Evolutionary conservation across 148 eudicot genomes (phyloP).

Genomic region (Camellia sinensis): DNA sequence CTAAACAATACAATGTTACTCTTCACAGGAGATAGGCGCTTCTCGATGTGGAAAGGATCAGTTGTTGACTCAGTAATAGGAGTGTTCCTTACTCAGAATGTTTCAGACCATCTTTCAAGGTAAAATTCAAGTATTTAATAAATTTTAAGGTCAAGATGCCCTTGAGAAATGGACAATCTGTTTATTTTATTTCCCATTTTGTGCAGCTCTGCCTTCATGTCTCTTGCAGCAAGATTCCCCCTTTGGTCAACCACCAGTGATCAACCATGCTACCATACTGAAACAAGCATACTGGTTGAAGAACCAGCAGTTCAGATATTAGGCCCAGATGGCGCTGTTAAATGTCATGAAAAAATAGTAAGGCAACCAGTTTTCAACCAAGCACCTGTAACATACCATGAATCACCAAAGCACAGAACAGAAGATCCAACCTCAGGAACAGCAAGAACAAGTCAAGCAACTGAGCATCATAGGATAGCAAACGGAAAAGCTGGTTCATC

Average conservation of each 20-base stretch:
- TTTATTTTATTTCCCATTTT: slow-evolving; percentile 3
- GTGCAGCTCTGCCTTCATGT: slow-evolving; percentile 68
- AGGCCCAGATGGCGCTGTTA: slow-evolving; percentile 24
- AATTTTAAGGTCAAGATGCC: neutral
- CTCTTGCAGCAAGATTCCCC: slow-evolving; percentile 52
- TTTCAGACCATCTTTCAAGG: slow-evolving; percentile 66
- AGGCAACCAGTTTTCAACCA: slow-evolving; percentile 17
- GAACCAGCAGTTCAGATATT: slow-evolving; percentile 35
- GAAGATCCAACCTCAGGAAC: slow-evolving; percentile 13
- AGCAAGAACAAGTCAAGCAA: slow-evolving; percentile 14
- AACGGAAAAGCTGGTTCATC: slow-evolving; percentile 42
- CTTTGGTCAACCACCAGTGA: slow-evolving; percentile 22
- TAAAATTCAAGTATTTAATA: slow-evolving; percentile 14
- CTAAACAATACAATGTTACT: neutral
- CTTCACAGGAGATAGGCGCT: slow-evolving; percentile 49
- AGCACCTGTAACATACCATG: slow-evolving; percentile 13
- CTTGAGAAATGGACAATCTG: neutral
- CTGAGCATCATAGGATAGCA: slow-evolving; percentile 14
- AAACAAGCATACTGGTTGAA: slow-evolving; percentile 23
- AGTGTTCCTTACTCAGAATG: slow-evolving; percentile 65
- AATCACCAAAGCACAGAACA: slow-evolving; percentile 14
- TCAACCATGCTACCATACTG: slow-evolving; percentile 16
- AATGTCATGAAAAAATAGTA: slow-evolving; percentile 15
- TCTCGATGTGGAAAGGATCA: slow-evolving; percentile 69
- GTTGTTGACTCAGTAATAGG: slow-evolving; percentile 65